Conservation (phyloP, 2,329 filamentous ascomycete species). For the Macrophomina phaseolina region DNA sequence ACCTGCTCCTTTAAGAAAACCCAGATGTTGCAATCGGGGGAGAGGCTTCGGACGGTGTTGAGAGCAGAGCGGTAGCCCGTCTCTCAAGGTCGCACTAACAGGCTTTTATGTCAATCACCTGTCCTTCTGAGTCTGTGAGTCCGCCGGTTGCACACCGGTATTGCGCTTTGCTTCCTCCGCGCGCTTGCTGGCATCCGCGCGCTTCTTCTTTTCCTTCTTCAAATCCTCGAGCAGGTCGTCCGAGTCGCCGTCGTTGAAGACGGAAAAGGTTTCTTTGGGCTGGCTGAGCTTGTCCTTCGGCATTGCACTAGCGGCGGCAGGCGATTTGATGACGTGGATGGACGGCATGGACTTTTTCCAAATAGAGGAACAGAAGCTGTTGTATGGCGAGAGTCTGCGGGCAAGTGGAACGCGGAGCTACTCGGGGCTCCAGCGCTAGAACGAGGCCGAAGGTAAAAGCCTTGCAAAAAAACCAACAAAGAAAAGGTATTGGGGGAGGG, state of each 20-base stretch:
- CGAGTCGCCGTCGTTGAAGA: conserved; percentile 24
- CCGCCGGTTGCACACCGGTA: conserved; percentile 4
- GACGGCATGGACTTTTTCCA: not conserved
- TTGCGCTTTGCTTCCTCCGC: conserved; percentile 1
- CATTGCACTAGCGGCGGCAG: not conserved
- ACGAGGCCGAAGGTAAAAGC: not conserved
- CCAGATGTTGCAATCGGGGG: not conserved
- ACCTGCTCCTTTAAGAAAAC: not conserved
- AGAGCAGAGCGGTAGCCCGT: not conserved
- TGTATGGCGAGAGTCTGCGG: not conserved
- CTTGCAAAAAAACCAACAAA: not conserved
- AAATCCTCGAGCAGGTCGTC: conserved; percentile 21
- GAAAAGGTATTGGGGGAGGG: not conserved
- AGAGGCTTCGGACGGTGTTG: not conserved
- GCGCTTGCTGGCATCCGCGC: not conserved
- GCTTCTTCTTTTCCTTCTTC: conserved; percentile 18
- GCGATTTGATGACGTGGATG: conserved; percentile 23
- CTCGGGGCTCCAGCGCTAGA: not conserved
- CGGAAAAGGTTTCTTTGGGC: conserved; percentile 23
- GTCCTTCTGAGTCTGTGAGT: not conserved
- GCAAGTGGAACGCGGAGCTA: too few species aligned
- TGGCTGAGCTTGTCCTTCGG: conserved; percentile 22
- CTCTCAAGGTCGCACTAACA: conserved; percentile 6
- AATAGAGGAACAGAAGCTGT: too few species aligned
- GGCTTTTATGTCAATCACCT: not conserved